These are phyloP conservation scores for Coniella lustricola DNA, from an alignment of 2,329 filamentous ascomycete genomes.

Conservation along the genomic window DNA sequence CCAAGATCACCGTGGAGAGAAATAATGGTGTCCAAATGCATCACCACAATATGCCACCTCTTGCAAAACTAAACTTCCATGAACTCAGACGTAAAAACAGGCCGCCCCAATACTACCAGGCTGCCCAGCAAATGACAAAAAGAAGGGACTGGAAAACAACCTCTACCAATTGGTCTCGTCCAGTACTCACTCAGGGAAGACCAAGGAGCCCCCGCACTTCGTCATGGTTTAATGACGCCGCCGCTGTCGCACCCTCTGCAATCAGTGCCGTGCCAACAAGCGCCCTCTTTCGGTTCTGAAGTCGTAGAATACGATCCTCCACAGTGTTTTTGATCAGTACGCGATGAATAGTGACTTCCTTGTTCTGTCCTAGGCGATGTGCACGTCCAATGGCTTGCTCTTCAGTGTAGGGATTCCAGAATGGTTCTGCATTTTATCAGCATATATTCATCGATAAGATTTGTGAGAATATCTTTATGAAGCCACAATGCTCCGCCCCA, in stretches of 20 bases:
- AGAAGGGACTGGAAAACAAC: too few species aligned
- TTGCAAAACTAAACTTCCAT: too few species aligned
- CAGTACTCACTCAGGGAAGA: neutral
- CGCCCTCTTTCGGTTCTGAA: conserved; percentile 69
- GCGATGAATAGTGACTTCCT: conserved; percentile 67
- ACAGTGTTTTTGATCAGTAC: conserved; percentile 68
- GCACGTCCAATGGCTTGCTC: conserved; percentile 83
- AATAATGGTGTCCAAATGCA: too few species aligned
- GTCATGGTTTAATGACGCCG: neutral
- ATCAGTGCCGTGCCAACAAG: conserved; percentile 71
- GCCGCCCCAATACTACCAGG: too few species aligned
- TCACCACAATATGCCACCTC: too few species aligned
- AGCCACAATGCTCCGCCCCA: too few species aligned
- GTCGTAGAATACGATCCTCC: conserved; percentile 70
- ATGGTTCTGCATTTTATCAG: conserved; percentile 50
- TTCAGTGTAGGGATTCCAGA: conserved; percentile 87
- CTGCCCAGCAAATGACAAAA: too few species aligned
- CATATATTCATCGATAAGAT: too few species aligned
- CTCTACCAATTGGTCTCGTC: neutral
- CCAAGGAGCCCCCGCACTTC: conserved; percentile 8
- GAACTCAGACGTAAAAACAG: too few species aligned
- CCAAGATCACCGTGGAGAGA: too few species aligned
- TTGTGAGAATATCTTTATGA: too few species aligned
- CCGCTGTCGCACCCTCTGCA: conserved; percentile 37
- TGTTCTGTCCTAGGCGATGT: conserved; percentile 71